Evolutionary conservation across 805 yeast species (phyloP), one percentile per base, ranked within the genome.

Genomic region (Candida nemodendra): DNA sequence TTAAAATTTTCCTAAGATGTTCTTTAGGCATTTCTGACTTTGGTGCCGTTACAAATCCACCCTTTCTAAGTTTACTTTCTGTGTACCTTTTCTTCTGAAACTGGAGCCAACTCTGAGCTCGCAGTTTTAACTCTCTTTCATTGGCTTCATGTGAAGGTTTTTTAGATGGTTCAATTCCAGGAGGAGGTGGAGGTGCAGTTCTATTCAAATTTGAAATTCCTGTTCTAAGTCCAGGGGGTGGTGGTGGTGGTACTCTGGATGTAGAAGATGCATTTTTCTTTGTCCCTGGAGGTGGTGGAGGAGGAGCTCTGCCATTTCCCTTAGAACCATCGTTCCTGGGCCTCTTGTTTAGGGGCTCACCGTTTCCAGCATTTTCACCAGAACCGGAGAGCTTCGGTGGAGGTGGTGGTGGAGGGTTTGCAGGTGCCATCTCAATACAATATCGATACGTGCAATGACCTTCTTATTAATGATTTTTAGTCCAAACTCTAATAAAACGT

Each of bases 21-120:
- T 90, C 96, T 0, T 95, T 95, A 0, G 97, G 96, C 89, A 90
- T 83, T 47, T 86, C 89, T 1, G 79, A 72, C 54, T 85, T 85
- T 9, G 72, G 72, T 0, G 84, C 71, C 33, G 74, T 78, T 9
- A 79, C 78, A 30, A 66, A 64, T 11, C 81, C 71, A 24, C 76
- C 68, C 41, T 58, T 51, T 40, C 54, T 50, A 36, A 57, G 38
- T 35, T 56, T 43, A 15, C 53, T 38, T 39, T 65, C 68, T 14
- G 69, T 62, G 56, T 71, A 82, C 41, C 84, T 64, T 28, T 56
- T 59, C 53, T 82, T 84, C 49, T 84, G 95, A 2, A 74, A 31
- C 38, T 70, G 75, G 8, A 72, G 64, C 95, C 93, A 85, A 48
- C 72, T 69, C 40, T 69, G 64, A 43, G 76, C 72, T 37, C 76